These are phyloP conservation scores for Arthrobotrys sinensis DNA, from an alignment of 2,329 filamentous ascomycete species.

Conservation along the genomic window DNA sequence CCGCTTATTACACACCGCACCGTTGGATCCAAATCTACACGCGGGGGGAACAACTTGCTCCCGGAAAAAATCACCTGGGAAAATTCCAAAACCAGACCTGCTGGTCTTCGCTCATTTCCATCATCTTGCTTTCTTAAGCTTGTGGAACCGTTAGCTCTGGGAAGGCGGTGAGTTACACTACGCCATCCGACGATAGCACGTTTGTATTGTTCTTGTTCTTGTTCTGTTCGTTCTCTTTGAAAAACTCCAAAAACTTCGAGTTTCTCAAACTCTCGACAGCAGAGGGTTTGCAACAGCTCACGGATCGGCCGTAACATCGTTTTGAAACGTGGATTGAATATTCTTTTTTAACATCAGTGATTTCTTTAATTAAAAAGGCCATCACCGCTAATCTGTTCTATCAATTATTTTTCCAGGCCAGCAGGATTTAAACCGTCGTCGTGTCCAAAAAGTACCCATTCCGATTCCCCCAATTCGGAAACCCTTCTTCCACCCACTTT, in stretches of 20 bases:
- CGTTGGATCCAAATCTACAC: conserved; percentile 22
- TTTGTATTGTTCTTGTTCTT: background rate
- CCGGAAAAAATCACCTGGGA: conserved; percentile 4
- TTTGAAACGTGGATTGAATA: conserved; percentile 7
- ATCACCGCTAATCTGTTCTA: conserved; percentile 17
- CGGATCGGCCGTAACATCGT: background rate
- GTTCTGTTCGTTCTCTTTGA: background rate
- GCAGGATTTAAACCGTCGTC: background rate
- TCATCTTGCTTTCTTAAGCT: conserved; percentile 2
- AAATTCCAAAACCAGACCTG: background rate
- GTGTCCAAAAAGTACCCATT: background rate
- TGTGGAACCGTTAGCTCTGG: background rate
- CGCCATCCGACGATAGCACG: background rate
- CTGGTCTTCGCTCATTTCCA: background rate
- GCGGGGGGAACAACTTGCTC: conserved; percentile 13
- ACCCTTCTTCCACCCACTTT: background rate
- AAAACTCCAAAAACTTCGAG: background rate
- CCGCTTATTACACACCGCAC: conserved; percentile 14
- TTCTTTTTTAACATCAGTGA: conserved; percentile 16
- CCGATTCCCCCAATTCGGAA: background rate
- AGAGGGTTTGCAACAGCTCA: conserved; percentile 8
- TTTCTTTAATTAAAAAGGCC: background rate
- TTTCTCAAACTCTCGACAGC: conserved; percentile 2
- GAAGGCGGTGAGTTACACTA: conserved; percentile 22
- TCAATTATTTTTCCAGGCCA: background rate